Evolutionary conservation across 495 filamentous ascomycete genomes (phyloP).

Genomic region (Massariosphaeria phaeospora): DNA sequence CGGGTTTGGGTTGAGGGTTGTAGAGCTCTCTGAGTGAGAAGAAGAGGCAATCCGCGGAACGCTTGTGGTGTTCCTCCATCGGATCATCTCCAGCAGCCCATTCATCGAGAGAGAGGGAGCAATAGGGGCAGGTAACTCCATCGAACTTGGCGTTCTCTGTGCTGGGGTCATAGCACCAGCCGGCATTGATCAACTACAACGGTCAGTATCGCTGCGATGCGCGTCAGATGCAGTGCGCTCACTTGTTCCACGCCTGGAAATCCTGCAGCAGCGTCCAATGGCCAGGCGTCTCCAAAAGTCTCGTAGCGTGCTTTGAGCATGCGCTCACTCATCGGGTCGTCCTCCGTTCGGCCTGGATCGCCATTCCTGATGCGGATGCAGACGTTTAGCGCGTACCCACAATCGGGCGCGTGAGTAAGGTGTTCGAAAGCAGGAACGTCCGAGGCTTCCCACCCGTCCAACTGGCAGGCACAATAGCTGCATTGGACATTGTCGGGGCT

Average conservation of each 20-base stretch:
- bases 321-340: slow-evolving; percentile 64
- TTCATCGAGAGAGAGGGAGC: slow-evolving; percentile 74
- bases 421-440: slow-evolving; percentile 82
- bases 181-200: slow-evolving; percentile 75
- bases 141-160: slow-evolving; percentile 75
- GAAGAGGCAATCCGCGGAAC: slow-evolving; percentile 72
- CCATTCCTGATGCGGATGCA: slow-evolving; percentile 62
- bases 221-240: background rate
- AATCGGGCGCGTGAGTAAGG: slow-evolving; percentile 70
- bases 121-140: slow-evolving; percentile 83
- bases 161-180: slow-evolving; percentile 88
- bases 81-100: slow-evolving; percentile 92
- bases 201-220: slow-evolving; percentile 4
- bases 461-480: slow-evolving; percentile 70
- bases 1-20: slow-evolving; percentile 30
- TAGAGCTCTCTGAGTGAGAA: slow-evolving; percentile 55
- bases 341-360: slow-evolving; percentile 52
- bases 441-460: slow-evolving; percentile 84
- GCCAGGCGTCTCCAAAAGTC: slow-evolving; percentile 78
- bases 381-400: slow-evolving; percentile 82
- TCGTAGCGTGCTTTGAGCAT: slow-evolving; percentile 71
- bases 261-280: slow-evolving; percentile 84
- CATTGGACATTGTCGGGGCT: slow-evolving; percentile 85
- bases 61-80: slow-evolving; percentile 77
- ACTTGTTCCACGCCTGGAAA: slow-evolving; percentile 33